Conservation (phyloP, 768 basidiomycete species). For the Lyophyllum atratum region DNA sequence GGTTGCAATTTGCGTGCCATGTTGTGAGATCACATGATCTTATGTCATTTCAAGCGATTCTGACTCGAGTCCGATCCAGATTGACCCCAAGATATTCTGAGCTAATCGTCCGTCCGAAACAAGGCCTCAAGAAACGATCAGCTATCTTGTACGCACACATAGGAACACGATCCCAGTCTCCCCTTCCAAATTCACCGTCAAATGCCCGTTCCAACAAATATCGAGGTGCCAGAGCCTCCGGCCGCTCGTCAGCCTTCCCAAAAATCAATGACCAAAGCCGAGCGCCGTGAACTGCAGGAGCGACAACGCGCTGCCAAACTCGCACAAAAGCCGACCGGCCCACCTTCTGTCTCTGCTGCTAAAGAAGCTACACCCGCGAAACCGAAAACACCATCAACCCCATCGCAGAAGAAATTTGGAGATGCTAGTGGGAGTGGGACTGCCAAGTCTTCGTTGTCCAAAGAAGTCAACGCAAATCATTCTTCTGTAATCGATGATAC, state of each 20-base stretch:
- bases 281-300: constrained; percentile 79
- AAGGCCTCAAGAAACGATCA: neutral
- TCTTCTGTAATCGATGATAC: constrained; percentile 26
- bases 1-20: constrained; percentile 4
- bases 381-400: constrained; percentile 28
- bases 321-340: constrained; percentile 37
- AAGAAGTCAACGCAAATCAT: constrained; percentile 25
- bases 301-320: constrained; percentile 78
- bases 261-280: constrained; percentile 79
- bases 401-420: constrained; percentile 34
- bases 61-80: constrained; percentile 17
- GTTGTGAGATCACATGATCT: constrained; percentile 15
- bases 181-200: neutral
- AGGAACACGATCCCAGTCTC: neutral
- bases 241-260: constrained; percentile 44
- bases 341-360: constrained; percentile 20
- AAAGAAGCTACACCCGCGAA: constrained; percentile 20
- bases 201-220: constrained; percentile 37
- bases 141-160: neutral
- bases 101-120: neutral
- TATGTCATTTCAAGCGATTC: constrained; percentile 6
- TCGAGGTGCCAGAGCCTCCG: constrained; percentile 15
- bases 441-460: constrained; percentile 16
- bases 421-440: constrained; percentile 24
- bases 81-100: neutral